Base-by-base conservation (phyloP, 371 early-diverging fungal genomes). In the Dipsacomyces acuminosporus region DNA sequence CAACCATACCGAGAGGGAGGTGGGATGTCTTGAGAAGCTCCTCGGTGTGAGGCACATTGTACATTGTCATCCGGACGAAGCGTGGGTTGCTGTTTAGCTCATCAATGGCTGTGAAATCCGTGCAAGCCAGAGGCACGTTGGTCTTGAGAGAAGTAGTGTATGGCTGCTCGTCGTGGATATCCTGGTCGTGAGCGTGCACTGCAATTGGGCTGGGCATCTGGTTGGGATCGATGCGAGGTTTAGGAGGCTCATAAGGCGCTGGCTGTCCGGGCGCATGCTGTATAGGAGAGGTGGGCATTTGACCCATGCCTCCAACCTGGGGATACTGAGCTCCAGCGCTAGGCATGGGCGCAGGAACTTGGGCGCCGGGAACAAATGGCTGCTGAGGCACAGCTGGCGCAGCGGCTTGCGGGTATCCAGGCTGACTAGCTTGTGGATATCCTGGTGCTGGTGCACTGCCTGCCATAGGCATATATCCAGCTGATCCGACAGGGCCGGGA, bases 11-110 rank as follows among this genome's bases (percentile, higher is more conserved):
- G 42, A 95, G 76, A 1, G 96, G 95, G 14, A 98, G 59, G 33
- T 83, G 78, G 18, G 90, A 84, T 35, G 82, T 79, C 44, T 80
- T 78, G 23, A 84, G 63, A 20, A 97, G 67, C 21, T 94, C 91
- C 18, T 85, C 84, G 1, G 87, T 83, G 20, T 77, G 62, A 14
- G 98, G 96, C 3, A 96, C 61, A 41, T 86, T 85, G 63, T 84
- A 86, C 20, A 90, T 80, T 0, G 97, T 93, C 48, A 87, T 71
- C 48, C 97, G 84, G 76, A 94, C 84, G 65, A 93, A 94, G 34
- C 90, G 78, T n/a, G 97, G 96, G 71, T 86, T 92, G 61, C 86
- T 85, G 69, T 93, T 95, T 23, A 94, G 96, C 66, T 92, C 93
- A 76, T 98, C 98, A 18, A 91, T 72, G 0, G 83, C 85, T 24